A percentile compares a stretch with the other conserved stretches of the same genome.
These are phyloP conservation scores for Kodamaea restingae DNA, from an alignment of 805 yeast genomes.

Conservation along the genomic window DNA sequence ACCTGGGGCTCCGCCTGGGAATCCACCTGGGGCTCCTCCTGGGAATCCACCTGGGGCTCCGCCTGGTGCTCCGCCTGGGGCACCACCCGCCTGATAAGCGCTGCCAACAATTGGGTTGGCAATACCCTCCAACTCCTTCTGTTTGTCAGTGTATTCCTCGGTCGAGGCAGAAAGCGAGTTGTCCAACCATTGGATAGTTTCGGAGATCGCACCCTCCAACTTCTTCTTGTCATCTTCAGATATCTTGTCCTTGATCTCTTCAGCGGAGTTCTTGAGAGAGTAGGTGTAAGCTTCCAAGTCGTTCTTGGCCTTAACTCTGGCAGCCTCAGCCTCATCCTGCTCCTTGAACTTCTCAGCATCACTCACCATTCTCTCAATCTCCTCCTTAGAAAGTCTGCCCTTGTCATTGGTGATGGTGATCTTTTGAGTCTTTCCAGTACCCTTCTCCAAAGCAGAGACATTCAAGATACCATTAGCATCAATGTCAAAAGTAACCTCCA, in stretches of 20 bases:
- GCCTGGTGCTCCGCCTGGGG: slow-evolving; percentile 22
- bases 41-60: slow-evolving; percentile 25
- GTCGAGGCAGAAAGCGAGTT: slow-evolving; percentile 35
- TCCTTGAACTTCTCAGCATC: slow-evolving; percentile 95
- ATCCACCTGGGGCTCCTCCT: slow-evolving; percentile 49
- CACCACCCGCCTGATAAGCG: slow-evolving; percentile 28
- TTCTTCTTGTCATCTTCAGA: slow-evolving; percentile 49
- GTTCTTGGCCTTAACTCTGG: slow-evolving; percentile 85
- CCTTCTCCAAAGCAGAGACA: slow-evolving; percentile 86
- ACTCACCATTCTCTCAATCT: slow-evolving; percentile 94
- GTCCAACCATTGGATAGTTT: slow-evolving; percentile 40
- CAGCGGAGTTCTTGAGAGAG: slow-evolving; percentile 68
- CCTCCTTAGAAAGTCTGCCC: slow-evolving; percentile 91
- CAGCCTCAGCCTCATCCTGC: slow-evolving; percentile 80
- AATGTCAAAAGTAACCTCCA: slow-evolving; percentile 83
- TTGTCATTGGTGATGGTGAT: slow-evolving; percentile 91
- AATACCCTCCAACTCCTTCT: slow-evolving; percentile 37
- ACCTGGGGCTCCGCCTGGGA: slow-evolving; percentile 20
- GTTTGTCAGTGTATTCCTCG: slow-evolving; percentile 38
- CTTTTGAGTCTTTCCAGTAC: slow-evolving; percentile 88
- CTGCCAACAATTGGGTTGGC: slow-evolving; percentile 38
- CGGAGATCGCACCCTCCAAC: slow-evolving; percentile 40
- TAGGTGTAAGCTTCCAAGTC: slow-evolving; percentile 85
- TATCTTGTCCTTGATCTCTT: slow-evolving; percentile 43
- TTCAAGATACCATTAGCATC: slow-evolving; percentile 87